phyloP scores from a whole-genome alignment of 176 grass and related monocot genomes.

The Zea luxurians region DNA sequence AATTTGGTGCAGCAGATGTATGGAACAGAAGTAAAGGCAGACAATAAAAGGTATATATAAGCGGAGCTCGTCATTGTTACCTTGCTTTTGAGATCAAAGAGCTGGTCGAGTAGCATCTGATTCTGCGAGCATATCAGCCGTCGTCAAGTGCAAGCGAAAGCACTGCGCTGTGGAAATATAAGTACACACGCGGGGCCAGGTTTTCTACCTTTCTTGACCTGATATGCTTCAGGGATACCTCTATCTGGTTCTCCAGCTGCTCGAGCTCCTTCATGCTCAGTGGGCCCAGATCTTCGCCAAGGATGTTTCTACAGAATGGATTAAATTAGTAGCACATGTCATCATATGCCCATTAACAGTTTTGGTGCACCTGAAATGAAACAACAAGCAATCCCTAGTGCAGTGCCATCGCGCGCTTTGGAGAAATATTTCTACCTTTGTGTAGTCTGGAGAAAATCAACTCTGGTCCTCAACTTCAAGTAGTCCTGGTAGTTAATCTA shows the following conservation, averaged over 20 bases:
- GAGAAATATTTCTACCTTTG: conserved; percentile 57
- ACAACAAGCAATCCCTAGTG: not conserved
- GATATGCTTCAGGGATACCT: conserved; percentile 67
- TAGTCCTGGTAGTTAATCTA: conserved; percentile 83
- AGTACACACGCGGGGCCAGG: not conserved
- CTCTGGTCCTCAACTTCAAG: conserved; percentile 75
- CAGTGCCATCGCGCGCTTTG: not conserved
- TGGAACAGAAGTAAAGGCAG: conserved; percentile 7
- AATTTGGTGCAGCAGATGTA: not conserved
- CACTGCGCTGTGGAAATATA: not conserved
- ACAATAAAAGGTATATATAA: not conserved
- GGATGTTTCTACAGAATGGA: conserved; percentile 61
- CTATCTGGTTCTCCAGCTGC: conserved; percentile 77
- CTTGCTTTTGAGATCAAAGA: conserved; percentile 84
- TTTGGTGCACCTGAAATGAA: not conserved
- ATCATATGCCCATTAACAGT: conserved; percentile 2
- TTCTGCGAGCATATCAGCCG: conserved; percentile 44
- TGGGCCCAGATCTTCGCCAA: conserved; percentile 73
- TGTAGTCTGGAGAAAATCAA: conserved; percentile 73
- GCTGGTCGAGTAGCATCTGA: conserved; percentile 68
- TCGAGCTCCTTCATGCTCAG: conserved; percentile 79
- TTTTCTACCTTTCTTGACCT: conserved; percentile 66
- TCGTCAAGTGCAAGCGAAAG: conserved; percentile 6
- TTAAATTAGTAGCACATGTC: not conserved
- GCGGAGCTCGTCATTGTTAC: conserved; percentile 43